These are phyloP conservation scores for Neoascochyta sp. DNA, from an alignment of 2,329 filamentous ascomycete species.

Conservation along the genomic window DNA sequence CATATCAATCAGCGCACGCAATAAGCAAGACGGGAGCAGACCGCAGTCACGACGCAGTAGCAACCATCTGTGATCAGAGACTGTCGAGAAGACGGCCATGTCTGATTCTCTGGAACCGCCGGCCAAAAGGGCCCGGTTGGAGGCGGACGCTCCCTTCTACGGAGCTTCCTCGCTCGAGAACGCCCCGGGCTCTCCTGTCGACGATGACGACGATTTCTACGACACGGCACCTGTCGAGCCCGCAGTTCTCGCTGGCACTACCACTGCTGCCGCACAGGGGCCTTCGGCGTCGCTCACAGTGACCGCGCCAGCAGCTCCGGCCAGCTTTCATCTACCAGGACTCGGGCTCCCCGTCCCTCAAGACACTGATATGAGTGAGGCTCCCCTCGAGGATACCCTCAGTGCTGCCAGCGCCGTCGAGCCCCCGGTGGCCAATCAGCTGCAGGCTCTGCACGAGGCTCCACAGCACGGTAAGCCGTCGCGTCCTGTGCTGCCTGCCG, in stretches of 20 bases:
- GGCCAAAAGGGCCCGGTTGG: slow-evolving; percentile 41
- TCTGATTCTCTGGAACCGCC: slow-evolving; percentile 39
- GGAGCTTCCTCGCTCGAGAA: slow-evolving; percentile 34
- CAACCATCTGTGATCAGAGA: slow-evolving; percentile 21
- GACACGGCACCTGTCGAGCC: slow-evolving; percentile 32
- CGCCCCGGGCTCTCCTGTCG: slow-evolving; percentile 39
- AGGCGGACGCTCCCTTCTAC: slow-evolving; percentile 36
- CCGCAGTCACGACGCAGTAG: slow-evolving; percentile 26
- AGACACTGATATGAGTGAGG: slow-evolving; percentile 17
- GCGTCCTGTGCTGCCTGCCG: slow-evolving; percentile 18
- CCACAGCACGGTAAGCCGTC: slow-evolving; percentile 26
- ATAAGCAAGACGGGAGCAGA: slow-evolving; percentile 25
- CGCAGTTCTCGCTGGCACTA: slow-evolving; percentile 16
- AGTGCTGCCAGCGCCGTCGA: slow-evolving; percentile 21
- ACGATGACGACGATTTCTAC: slow-evolving; percentile 41
- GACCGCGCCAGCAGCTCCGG: slow-evolving; percentile 23
- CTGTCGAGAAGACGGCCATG: slow-evolving; percentile 28
- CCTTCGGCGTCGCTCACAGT: slow-evolving; percentile 16
- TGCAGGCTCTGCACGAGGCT: slow-evolving; percentile 18
- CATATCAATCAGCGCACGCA: slow-evolving; percentile 27
- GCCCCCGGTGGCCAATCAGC: slow-evolving; percentile 18
- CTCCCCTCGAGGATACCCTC: slow-evolving; percentile 26
- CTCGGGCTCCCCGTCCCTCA: slow-evolving; percentile 30
- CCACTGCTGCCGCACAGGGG: slow-evolving; percentile 14
- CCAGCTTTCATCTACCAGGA: slow-evolving; percentile 32